Percentiles rank a stretch among this genome's conserved stretches.
phyloP scores from a whole-genome alignment of 192 early-diverging fungal genomes.

The Backusella macrospora region DNA sequence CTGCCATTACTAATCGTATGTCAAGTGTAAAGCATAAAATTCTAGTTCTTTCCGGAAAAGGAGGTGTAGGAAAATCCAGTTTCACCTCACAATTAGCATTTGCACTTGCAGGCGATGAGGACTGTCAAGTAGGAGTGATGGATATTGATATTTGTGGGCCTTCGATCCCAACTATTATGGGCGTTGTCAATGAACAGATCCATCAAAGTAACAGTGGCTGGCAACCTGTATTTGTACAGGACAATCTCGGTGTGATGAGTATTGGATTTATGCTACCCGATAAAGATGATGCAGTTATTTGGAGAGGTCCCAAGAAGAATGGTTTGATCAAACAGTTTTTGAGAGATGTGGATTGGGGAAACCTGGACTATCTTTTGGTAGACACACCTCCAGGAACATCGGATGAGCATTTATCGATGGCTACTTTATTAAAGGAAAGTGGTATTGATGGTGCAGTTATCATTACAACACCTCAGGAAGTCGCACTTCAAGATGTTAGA shows the following conservation, averaged over 20 bases:
- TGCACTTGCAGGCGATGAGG: conserved; percentile 67
- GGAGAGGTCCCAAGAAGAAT: conserved; percentile 94
- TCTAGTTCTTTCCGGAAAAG: conserved; percentile 97
- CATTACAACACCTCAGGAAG: conserved; percentile 94
- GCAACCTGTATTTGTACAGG: conserved; percentile 78
- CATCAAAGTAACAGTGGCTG: conserved; percentile 84
- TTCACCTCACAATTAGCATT: conserved; percentile 91
- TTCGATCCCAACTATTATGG: conserved; percentile 93
- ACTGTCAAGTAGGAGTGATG: conserved; percentile 76
- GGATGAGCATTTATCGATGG: conserved; percentile 94
- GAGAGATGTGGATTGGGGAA: conserved; percentile 92
- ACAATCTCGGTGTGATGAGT: conserved; percentile 86
- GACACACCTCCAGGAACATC: conserved; percentile 98
- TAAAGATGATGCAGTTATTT: conserved; percentile 91
- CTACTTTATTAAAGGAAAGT: conserved; percentile 72
- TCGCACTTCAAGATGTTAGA: conserved; percentile 88
- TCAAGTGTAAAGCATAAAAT: conserved; percentile 78
- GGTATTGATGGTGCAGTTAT: conserved; percentile 88
- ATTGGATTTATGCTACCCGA: conserved; percentile 91
- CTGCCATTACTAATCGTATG: conserved; percentile 67
- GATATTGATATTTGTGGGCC: conserved; percentile 98
- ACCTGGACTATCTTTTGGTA: conserved; percentile 88
- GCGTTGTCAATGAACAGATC: conserved; percentile 76
- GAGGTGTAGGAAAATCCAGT: conserved; percentile 96
- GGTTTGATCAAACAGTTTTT: conserved; percentile 97